Conservation (phyloP, 352 stramenopile genomes). For the Phytophthora gonapodyides region DNA sequence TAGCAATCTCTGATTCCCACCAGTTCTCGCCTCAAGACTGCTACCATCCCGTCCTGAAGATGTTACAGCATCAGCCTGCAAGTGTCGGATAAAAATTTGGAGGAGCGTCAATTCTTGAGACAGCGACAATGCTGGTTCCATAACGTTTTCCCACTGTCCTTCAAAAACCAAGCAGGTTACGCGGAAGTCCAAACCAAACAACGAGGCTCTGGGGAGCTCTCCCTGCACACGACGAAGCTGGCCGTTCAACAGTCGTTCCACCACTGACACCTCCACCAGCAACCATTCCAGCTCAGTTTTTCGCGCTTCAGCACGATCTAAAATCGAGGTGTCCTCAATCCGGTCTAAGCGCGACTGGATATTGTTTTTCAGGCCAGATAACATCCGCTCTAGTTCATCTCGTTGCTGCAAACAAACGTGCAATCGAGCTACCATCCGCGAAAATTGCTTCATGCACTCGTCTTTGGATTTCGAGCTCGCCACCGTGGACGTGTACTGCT, state of each 20-base stretch:
- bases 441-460: slow-evolving; percentile 37
- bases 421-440: slow-evolving; percentile 36
- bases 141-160: slow-evolving; percentile 43
- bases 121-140: slow-evolving; percentile 35
- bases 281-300: slow-evolving; percentile 40
- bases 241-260: slow-evolving; percentile 42
- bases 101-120: slow-evolving; percentile 59
- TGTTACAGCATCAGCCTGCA: slow-evolving; percentile 31
- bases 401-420: slow-evolving; percentile 52
- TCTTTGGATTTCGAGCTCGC: slow-evolving; percentile 15
- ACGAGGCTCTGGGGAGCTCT: slow-evolving; percentile 39
- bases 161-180: slow-evolving; percentile 58
- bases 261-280: slow-evolving; percentile 35
- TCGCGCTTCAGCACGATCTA: neutral
- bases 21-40: slow-evolving; percentile 12
- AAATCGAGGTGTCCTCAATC: slow-evolving; percentile 12
- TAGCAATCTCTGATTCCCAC: slow-evolving; percentile 28
- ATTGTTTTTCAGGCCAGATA: slow-evolving; percentile 40
- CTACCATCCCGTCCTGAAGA: slow-evolving; percentile 12
- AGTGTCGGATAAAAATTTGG: slow-evolving; percentile 43
- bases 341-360: slow-evolving; percentile 20
- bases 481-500: slow-evolving; percentile 28
- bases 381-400: slow-evolving; percentile 42
- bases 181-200: slow-evolving; percentile 60
- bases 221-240: slow-evolving; percentile 35